Percentiles rank a stretch among this genome's conserved stretches.
These are phyloP conservation scores for Backusella liffmaniae DNA, from an alignment of 192 early-diverging fungal genomes.

Conservation along the genomic window DNA sequence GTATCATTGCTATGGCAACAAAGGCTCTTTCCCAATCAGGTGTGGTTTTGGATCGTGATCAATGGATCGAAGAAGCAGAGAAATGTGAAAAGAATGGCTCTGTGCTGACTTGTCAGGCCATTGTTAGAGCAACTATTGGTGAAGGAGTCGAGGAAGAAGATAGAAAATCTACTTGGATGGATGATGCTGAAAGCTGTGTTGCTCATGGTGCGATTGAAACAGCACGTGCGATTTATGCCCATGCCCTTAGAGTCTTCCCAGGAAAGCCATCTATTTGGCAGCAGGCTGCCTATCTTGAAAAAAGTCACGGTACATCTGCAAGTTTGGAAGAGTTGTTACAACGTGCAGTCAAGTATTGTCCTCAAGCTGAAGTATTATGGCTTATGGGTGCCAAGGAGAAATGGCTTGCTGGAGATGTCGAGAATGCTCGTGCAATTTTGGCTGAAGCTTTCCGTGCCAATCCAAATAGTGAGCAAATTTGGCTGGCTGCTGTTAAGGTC, in stretches of 20 bases:
- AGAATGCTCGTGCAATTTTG: constrained; percentile 80
- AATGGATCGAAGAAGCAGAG: constrained; percentile 89
- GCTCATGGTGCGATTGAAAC: constrained; percentile 63
- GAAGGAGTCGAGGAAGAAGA: constrained; percentile 81
- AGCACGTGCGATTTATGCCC: constrained; percentile 85
- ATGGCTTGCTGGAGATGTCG: constrained; percentile 82
- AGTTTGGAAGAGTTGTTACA: constrained; percentile 76
- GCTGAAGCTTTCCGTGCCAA: constrained; percentile 89
- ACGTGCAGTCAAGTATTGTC: constrained; percentile 86
- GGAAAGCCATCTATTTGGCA: constrained; percentile 82
- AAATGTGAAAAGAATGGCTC: constrained; percentile 78
- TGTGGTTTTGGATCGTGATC: constrained; percentile 70
- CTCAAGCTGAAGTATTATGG: constrained; percentile 93
- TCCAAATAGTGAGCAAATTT: constrained; percentile 88
- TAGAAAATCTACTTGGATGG: constrained; percentile 77
- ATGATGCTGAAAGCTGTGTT: constrained; percentile 82
- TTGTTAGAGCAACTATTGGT: constrained; percentile 75
- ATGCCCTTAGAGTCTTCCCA: constrained; percentile 77
- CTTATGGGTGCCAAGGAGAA: constrained; percentile 96
- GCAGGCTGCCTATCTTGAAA: constrained; percentile 85
- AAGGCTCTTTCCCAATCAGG: constrained; percentile 62
- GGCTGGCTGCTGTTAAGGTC: constrained; percentile 94
- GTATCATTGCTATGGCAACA: constrained; percentile 73
- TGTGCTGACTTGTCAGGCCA: constrained; percentile 77
- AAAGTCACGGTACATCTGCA: constrained; percentile 72